phyloP scores from a whole-genome alignment of 768 basidiomycete species.

The Mycena belliarum region DNA sequence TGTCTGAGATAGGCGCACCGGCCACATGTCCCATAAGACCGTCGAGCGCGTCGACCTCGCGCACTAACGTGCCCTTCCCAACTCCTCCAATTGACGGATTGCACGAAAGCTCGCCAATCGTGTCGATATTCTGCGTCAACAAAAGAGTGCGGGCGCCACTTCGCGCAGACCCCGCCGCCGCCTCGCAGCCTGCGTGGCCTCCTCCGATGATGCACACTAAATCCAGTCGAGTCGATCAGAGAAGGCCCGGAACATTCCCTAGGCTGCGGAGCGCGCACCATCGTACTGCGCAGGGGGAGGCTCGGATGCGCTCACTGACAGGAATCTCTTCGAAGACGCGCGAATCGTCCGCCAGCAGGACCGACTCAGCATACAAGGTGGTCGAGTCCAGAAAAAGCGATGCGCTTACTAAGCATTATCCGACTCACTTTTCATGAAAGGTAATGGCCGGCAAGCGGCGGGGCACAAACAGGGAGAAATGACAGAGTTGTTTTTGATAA shows the following conservation, averaged over 20 bases:
- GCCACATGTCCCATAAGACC: constrained; percentile 84
- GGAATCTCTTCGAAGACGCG: neutral
- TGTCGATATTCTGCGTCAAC: constrained; percentile 79
- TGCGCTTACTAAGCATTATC: too few species aligned
- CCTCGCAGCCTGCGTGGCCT: constrained; percentile 93
- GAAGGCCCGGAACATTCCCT: too few species aligned
- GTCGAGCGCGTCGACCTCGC: constrained; percentile 89
- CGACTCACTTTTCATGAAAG: constrained; percentile 14
- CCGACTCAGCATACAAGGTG: constrained; percentile 18
- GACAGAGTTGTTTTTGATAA: too few species aligned
- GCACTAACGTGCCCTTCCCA: constrained; percentile 89
- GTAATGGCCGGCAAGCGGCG: too few species aligned
- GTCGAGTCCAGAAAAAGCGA: neutral
- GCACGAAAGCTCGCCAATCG: constrained; percentile 82
- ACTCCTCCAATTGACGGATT: constrained; percentile 93
- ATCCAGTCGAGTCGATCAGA: too few species aligned
- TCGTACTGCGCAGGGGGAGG: constrained; percentile 12
- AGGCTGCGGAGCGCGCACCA: constrained; percentile 4
- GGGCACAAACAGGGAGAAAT: too few species aligned
- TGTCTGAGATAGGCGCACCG: constrained; percentile 47
- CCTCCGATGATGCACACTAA: constrained; percentile 86
- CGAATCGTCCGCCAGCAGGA: constrained; percentile 12
- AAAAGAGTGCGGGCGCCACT: constrained; percentile 80
- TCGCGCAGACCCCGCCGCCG: constrained; percentile 83
- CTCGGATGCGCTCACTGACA: constrained; percentile 1